Base-by-base conservation (phyloP, 2,329 filamentous ascomycete species). In the Ophiostoma ips region DNA sequence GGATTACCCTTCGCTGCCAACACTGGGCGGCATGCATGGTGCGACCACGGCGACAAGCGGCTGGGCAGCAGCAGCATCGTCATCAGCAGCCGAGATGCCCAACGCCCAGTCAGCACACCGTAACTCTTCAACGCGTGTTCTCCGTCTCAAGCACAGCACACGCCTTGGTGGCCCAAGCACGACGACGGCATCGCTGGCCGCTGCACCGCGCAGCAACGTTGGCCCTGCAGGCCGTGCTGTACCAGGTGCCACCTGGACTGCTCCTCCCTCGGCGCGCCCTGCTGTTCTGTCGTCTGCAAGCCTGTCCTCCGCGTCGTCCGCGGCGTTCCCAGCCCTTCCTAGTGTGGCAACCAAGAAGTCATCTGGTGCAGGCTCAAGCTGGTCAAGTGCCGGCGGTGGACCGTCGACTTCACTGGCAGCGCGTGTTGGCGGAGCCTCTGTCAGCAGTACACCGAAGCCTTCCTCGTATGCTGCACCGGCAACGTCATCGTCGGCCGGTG, bases 1-100 rank as follows among this genome's bases (percentile, higher is more conserved):
- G 65, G 89, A 95, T 63, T 96, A 95, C 58, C 90, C 90, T 0
- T 87, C 85, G 2, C 71, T 96, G 1, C 89, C 90, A 1, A 83
- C 84, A 0, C 75, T 86, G 1, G 76, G 77, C 50, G 83, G 83
- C 47, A 77, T 83, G 65, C 73, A 81, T 35, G 80, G 81, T 24
- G 73, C 70, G 4, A 75, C 75, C 0, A 75, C 74, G 0, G 67
- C 72, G 9, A 74, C 67, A 10, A 75, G 69, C 50, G 76, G 76
- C 52, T 78, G 83, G 79, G 79, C 64, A 55, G 69, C 62, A 40
- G 85, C 73, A 0, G 77, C 77, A 0, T 69, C 64, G 52, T 77
- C 64, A 68, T 90, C 55, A 3, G 11, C 15, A 12, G 24, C 40
- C 15, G 21, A 30, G 24, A 16, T 43, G n/a, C 40, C 62, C 64